Evolutionary conservation across 345 rosid species (phyloP).

Genomic region (Streptanthus diversifolius): DNA sequence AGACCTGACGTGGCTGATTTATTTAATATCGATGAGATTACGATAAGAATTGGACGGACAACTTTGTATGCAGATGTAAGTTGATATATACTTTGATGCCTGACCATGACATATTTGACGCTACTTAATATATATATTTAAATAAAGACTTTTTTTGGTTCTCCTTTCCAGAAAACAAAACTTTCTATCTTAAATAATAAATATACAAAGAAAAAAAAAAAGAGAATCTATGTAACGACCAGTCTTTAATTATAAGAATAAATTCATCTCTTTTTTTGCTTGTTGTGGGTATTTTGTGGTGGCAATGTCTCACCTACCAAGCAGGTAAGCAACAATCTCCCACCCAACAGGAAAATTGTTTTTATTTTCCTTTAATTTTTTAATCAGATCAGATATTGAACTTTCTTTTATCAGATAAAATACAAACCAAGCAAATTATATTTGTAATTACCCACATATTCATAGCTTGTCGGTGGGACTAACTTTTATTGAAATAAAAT

Average conservation of each 20-base stretch:
- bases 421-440: too few relatives aligned
- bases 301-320: conserved; percentile 16
- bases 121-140: conserved; percentile 2
- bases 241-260: not conserved
- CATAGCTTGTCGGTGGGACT: too few relatives aligned
- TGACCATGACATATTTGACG: conserved; percentile 26
- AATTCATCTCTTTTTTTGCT: not conserved
- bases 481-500: too few relatives aligned
- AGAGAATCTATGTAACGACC: not conserved
- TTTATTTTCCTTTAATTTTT: not conserved
- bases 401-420: not conserved
- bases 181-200: conserved; percentile 19
- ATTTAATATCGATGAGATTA: not conserved
- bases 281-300: not conserved
- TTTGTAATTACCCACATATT: too few relatives aligned
- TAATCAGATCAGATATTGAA: not conserved
- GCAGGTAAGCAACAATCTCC: conserved; percentile 17
- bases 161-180: not conserved
- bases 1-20: conserved; percentile 4
- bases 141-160: not conserved
- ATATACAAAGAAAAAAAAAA: not conserved
- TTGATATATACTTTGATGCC: not conserved
- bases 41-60: conserved; percentile 36
- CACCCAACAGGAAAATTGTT: conserved; percentile 12
- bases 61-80: not conserved